Evolutionary conservation across 148 eudicot species (phyloP).

Genomic region (Spergularia bocconei): DNA sequence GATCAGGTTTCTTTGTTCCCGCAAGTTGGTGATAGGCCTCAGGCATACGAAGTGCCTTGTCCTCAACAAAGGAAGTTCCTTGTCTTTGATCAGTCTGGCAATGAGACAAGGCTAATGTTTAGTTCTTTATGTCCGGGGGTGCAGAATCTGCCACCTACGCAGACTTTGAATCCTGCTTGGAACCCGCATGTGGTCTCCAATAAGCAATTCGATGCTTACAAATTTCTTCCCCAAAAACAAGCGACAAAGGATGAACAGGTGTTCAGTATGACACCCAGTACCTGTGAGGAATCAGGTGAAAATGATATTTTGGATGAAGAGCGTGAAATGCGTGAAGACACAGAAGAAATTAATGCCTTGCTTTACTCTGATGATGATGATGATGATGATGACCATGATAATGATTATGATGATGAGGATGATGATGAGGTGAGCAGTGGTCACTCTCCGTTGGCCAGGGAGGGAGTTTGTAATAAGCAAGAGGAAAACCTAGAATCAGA

Average conservation of each 20-base stretch:
- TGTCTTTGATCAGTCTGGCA: constrained; percentile 56
- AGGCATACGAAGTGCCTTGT: constrained; percentile 25
- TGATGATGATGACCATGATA: constrained; percentile 22
- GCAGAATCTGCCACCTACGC: constrained; percentile 23
- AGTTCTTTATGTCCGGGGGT: constrained; percentile 37
- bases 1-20: constrained; percentile 28
- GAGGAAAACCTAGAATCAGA: constrained; percentile 23
- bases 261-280: constrained; percentile 23
- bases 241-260: constrained; percentile 21
- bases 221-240: constrained; percentile 13
- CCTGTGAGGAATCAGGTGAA: constrained; percentile 45
- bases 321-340: constrained; percentile 59
- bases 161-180: constrained; percentile 27
- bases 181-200: constrained; percentile 16
- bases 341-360: constrained; percentile 72
- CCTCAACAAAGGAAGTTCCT: constrained; percentile 47
- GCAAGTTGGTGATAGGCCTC: constrained; percentile 22
- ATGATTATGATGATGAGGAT: constrained; percentile 27
- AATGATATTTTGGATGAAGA: constrained; percentile 38
- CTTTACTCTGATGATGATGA: constrained; percentile 58
- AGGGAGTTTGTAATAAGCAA: constrained; percentile 25
- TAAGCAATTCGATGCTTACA: constrained; percentile 15
- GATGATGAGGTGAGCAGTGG: constrained; percentile 66
- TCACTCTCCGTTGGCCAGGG: constrained; percentile 42
- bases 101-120: constrained; percentile 44